Percentiles rank a stretch among this genome's conserved stretches.
Conservation (phyloP, 805 yeast genomes). For the Alloascoidea hylecoeti region DNA sequence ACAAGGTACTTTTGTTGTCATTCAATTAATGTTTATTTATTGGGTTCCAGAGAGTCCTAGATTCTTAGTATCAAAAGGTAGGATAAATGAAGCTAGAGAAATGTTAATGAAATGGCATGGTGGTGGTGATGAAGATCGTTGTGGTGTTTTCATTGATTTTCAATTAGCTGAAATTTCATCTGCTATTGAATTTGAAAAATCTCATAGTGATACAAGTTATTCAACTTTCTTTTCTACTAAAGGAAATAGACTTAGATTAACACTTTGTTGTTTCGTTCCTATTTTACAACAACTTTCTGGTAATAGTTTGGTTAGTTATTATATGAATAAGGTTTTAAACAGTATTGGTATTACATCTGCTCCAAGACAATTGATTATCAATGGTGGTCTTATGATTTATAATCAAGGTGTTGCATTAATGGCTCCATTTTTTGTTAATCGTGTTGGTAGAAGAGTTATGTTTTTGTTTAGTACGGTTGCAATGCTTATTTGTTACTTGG, state of each 20-base stretch:
- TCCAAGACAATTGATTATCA: too few relatives aligned
- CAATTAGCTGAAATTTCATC: conserved; percentile 25
- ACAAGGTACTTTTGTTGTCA: conserved; percentile 33
- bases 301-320: conserved; percentile 36
- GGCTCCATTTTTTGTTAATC: conserved; percentile 14
- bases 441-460: conserved; percentile 21
- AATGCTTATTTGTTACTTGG: conserved; percentile 23
- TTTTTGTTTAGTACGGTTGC: conserved; percentile 20
- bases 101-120: conserved; percentile 27
- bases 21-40: conserved; percentile 21
- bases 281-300: conserved; percentile 32
- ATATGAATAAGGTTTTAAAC: conserved; percentile 31
- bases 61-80: conserved; percentile 23
- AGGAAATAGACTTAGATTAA: conserved; percentile 27
- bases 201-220: conserved; percentile 20
- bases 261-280: conserved; percentile 19
- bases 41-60: conserved; percentile 34
- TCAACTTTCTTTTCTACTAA: conserved; percentile 22
- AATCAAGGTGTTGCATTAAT: conserved; percentile 22
- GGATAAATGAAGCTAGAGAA: conserved; percentile 24
- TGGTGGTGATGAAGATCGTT: conserved; percentile 22
- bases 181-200: conserved; percentile 25
- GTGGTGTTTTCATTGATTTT: conserved; percentile 19
- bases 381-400: conserved; percentile 31
- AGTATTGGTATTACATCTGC: conserved; percentile 42